phyloP scores from a whole-genome alignment of 2,329 filamentous ascomycete genomes.

The Lachnellula cervina region DNA sequence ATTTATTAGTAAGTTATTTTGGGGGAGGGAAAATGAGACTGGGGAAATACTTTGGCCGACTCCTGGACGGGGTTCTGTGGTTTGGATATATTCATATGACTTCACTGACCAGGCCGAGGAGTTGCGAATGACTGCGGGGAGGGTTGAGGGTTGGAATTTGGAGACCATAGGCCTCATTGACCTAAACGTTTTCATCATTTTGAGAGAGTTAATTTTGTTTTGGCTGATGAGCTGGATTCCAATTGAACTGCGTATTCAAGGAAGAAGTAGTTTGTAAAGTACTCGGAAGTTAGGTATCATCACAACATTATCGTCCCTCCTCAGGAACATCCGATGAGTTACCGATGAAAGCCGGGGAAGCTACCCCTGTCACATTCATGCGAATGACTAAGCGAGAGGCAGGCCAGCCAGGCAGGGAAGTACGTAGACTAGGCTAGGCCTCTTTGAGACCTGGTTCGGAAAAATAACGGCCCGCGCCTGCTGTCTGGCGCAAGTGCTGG shows the following conservation, averaged over 20 bases:
- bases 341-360: constrained; percentile 4
- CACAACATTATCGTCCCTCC: not conserved
- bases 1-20: constrained; percentile 1
- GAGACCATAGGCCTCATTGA: constrained; percentile 28
- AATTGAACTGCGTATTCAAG: not conserved
- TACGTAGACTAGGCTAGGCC: not conserved
- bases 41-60: constrained; percentile 71
- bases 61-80: constrained; percentile 78
- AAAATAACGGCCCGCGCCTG: not conserved
- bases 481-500: not conserved
- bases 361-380: constrained; percentile 12
- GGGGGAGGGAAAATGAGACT: not conserved
- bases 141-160: constrained; percentile 24
- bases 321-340: constrained; percentile 1
- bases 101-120: constrained; percentile 29
- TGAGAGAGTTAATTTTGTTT: not conserved
- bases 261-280: not conserved
- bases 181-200: constrained; percentile 29
- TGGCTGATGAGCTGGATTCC: not conserved
- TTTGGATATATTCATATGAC: constrained; percentile 75
- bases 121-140: constrained; percentile 26
- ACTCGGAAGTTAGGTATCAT: too few relatives aligned
- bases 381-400: too few relatives aligned
- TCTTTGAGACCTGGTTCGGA: not conserved
- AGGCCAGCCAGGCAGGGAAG: too few relatives aligned